Base-by-base conservation (phyloP, 495 filamentous ascomycete species). In the Penicillium chermesinum region DNA sequence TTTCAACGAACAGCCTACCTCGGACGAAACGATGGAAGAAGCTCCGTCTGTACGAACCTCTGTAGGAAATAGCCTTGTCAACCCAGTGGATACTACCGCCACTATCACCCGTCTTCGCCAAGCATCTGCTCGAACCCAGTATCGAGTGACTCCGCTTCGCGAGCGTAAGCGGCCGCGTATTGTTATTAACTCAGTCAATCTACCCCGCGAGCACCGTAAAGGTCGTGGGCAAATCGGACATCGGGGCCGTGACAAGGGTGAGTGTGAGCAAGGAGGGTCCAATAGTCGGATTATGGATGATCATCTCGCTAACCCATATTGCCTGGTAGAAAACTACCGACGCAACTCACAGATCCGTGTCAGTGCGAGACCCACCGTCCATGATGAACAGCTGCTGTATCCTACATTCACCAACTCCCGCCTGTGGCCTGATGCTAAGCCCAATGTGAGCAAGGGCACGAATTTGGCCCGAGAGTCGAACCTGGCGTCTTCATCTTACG, bases 401-500 rank as follows among this genome's bases (percentile, higher is more conserved):
- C 53, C 49, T 27, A 49, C 48, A 12, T 15, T 43, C 5, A 51
- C 48, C 12, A 19, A 37, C 27, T 43, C 44, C 46, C 49, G 50
- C 41, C 16, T 50, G 32, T 47, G 49, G 18, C 50, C 53, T 44
- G 51, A 33, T 39, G 43, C 48, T 35, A 43, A 48, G 7, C 48
- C 59, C 17, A 48, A 56, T 37, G 48, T 51, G 38, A 45, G 35
- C 32, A 46, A 49, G 38, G 41, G 38, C 17, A 40, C 9, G 20
- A 51, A 55, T 46, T 53, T 53, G 57, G 53, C 37, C 27, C 53
- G 59, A 53, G 53, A 43, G 38, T 51, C 57, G 54, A 16, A 33
- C 12, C 50, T 60, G 55, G 56, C 57, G 51, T 47, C 46, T 6
- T 27, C 35, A 53, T 60, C 48, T 58, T 46, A 63, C 57, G 57